Percentiles rank a stretch among this genome's conserved stretches.
Evolutionary conservation across 1,284 basidiomycete species (phyloP).

Genomic region (Fomitopsis schrenkii): DNA sequence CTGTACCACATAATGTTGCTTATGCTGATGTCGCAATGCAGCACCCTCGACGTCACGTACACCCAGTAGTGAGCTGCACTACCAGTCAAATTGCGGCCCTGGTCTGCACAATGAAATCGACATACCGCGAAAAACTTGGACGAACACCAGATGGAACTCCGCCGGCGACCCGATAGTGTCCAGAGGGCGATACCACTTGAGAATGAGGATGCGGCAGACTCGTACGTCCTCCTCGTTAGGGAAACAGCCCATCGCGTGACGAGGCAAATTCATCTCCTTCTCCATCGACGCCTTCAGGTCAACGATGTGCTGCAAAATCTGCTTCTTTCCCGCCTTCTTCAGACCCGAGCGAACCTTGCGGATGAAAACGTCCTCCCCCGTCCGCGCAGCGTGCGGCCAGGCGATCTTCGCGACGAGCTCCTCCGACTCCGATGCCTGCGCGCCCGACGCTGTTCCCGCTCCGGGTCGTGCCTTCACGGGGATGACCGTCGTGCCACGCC

Average conservation of each 20-base stretch:
- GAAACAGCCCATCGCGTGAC: background rate
- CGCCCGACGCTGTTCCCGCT: background rate
- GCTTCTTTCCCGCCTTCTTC: background rate
- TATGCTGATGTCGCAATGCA: background rate
- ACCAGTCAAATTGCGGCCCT: too few relatives aligned
- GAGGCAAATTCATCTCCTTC: slow-evolving; percentile 1
- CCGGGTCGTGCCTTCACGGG: background rate
- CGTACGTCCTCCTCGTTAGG: background rate
- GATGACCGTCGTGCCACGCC: background rate
- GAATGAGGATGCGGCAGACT: background rate
- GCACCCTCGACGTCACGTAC: background rate
- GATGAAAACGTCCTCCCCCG: background rate
- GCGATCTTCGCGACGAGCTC: background rate
- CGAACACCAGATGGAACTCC: background rate
- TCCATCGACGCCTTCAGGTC: slow-evolving; percentile 2
- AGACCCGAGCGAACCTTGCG: background rate
- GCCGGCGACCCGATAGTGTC: background rate
- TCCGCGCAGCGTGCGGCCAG: background rate
- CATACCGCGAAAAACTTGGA: background rate
- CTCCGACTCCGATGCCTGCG: background rate
- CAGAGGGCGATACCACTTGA: background rate
- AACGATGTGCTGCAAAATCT: background rate
- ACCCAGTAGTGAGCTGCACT: background rate
- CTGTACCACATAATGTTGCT: slow-evolving; percentile 24
- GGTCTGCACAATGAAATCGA: too few relatives aligned